Conservation (phyloP, 202 grass and related monocot genomes). For the Hordeum pubiflorum region DNA sequence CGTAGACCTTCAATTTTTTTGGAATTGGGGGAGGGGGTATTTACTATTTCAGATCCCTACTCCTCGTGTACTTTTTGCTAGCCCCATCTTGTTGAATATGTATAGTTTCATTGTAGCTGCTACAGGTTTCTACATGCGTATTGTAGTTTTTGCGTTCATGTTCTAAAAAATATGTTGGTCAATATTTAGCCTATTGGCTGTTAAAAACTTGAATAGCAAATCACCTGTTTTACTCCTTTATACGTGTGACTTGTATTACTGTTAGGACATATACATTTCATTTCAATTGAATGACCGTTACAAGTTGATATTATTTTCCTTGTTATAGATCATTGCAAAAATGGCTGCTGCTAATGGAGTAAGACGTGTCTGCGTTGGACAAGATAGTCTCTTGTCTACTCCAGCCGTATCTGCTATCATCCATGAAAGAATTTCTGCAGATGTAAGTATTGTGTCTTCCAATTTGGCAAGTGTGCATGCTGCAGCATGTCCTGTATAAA, state of each 20-base stretch:
- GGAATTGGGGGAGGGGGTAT: too few species aligned
- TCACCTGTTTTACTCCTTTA: not conserved
- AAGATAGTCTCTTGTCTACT: constrained; percentile 80
- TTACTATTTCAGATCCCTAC: not conserved
- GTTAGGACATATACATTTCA: not conserved
- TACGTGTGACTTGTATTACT: not conserved
- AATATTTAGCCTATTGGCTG: not conserved
- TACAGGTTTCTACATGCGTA: not conserved
- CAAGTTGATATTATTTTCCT: constrained; percentile 19
- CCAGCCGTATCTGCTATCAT: constrained; percentile 90
- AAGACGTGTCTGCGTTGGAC: constrained; percentile 89
- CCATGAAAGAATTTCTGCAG: constrained; percentile 81
- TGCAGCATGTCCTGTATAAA: not conserved
- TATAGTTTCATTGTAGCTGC: not conserved
- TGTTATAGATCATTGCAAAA: constrained; percentile 78
- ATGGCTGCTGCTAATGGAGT: constrained; percentile 95
- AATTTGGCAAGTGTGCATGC: not conserved
- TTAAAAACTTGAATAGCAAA: not conserved
- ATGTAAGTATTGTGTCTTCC: constrained; percentile 59
- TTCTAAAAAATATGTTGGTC: not conserved
- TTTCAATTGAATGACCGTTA: not conserved
- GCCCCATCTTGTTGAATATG: not conserved
- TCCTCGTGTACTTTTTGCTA: not conserved
- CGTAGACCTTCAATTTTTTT: too few species aligned
- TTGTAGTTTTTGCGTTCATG: not conserved